Conservation (phyloP, 2,329 filamentous ascomycete genomes). For the Ascomycota sp. region DNA sequence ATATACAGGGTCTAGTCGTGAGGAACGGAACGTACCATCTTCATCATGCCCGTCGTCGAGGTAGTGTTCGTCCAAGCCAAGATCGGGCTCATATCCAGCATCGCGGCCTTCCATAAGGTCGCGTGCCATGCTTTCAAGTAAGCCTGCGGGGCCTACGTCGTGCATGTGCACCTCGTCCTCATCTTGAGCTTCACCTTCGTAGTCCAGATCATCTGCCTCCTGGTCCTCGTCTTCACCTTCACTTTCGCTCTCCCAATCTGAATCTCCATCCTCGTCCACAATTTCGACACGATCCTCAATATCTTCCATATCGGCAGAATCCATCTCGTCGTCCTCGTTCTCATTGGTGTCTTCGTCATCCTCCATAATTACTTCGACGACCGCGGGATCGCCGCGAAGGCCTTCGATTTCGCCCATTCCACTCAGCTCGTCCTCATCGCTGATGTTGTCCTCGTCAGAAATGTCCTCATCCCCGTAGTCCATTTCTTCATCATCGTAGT, state of each 20-base stretch:
- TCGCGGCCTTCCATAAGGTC: slow-evolving; percentile 29
- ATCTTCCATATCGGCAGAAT: slow-evolving; percentile 26
- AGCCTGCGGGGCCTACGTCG: slow-evolving; percentile 20
- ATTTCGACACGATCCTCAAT: slow-evolving; percentile 34
- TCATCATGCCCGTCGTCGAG: slow-evolving; percentile 39
- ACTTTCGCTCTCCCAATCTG: slow-evolving; percentile 39
- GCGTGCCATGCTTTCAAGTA: slow-evolving; percentile 33
- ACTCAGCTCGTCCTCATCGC: slow-evolving; percentile 65
- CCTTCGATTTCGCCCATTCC: slow-evolving; percentile 77
- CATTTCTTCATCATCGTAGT: slow-evolving; percentile 83
- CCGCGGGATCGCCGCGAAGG: slow-evolving; percentile 37
- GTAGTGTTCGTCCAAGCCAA: slow-evolving; percentile 30
- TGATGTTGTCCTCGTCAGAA: slow-evolving; percentile 69
- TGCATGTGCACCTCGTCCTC: slow-evolving; percentile 29
- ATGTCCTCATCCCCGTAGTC: slow-evolving; percentile 71
- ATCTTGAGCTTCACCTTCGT: slow-evolving; percentile 34
- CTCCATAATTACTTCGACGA: slow-evolving; percentile 64
- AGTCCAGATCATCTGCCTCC: slow-evolving; percentile 32
- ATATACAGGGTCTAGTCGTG: too few species aligned
- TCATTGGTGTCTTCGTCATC: slow-evolving; percentile 43
- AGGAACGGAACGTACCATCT: slow-evolving; percentile 18
- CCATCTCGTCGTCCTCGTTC: slow-evolving; percentile 28
- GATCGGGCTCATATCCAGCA: slow-evolving; percentile 29
- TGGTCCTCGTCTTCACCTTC: slow-evolving; percentile 33
- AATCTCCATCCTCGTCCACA: slow-evolving; percentile 40